A percentile compares a stretch with the other conserved stretches of the same genome.
phyloP scores from a whole-genome alignment of 2,329 filamentous ascomycete species.

The Cladosporium sp. region DNA sequence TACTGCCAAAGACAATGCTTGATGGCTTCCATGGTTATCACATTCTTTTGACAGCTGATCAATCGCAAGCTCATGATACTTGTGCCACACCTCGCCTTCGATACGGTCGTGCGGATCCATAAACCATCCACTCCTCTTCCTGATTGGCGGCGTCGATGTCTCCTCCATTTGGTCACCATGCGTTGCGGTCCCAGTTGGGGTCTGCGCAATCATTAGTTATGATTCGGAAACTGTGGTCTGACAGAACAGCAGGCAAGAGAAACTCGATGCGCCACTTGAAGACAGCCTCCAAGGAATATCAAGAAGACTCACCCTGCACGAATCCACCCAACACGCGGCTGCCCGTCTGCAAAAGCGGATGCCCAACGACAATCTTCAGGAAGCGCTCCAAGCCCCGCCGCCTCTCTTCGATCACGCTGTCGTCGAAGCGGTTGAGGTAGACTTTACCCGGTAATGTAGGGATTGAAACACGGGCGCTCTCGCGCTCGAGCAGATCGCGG shows the following conservation, averaged over 20 bases:
- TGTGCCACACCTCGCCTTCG: background rate
- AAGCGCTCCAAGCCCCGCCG: slow-evolving; percentile 9
- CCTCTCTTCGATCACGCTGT: slow-evolving; percentile 68
- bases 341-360: slow-evolving; percentile 93
- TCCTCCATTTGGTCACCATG: slow-evolving; percentile 58
- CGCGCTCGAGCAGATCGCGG: slow-evolving; percentile 94
- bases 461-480: slow-evolving; percentile 91
- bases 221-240: background rate
- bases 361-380: slow-evolving; percentile 61
- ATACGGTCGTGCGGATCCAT: background rate
- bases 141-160: slow-evolving; percentile 17
- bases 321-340: slow-evolving; percentile 96
- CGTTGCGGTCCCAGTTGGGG: slow-evolving; percentile 87
- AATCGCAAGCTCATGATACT: background rate
- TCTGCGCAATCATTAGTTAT: slow-evolving; percentile 48
- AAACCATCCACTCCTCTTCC: slow-evolving; percentile 18
- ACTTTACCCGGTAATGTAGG: slow-evolving; percentile 95
- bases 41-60: background rate
- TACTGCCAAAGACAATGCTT: background rate
- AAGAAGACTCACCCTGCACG: slow-evolving; percentile 73
- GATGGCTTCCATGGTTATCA: background rate
- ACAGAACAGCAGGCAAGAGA: background rate
- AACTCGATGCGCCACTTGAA: background rate
- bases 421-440: slow-evolving; percentile 95
- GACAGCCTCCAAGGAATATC: background rate